Base-by-base conservation (phyloP, 202 grass and related monocot genomes). In the Carex sylvatica region DNA sequence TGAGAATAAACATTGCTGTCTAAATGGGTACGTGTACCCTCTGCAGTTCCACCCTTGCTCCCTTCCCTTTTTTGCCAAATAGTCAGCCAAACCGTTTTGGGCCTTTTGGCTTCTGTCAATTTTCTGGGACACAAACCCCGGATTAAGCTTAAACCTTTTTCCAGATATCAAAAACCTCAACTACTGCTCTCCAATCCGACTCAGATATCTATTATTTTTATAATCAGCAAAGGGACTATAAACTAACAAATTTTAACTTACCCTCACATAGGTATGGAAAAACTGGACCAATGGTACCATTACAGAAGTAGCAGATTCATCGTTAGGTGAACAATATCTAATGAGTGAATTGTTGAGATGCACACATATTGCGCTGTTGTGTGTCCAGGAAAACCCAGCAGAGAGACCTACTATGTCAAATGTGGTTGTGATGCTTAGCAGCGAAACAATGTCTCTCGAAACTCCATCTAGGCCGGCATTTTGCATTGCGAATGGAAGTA, bases 391-490 rank as follows among this genome's bases (percentile, higher is more conserved):
- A 20, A 79, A 94, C 28, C 85, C 89, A 0, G 54, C 35, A 0
- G n/a, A 56, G 0, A 81, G 92, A 78, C 92, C 89, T 4, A 61
- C 76, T 4, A 94, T 92, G 92, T 88, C 83, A 8, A 56, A 84
- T 1, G 87, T 94, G 3, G 61, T 86, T 9, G 71, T 90, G 51
- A 94, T 94, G 92, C 89, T 94, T 8, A 80, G 87, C 20, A 90
- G 52, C 2, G 62, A 88, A 62, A 89, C 85, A 0, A 52, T 38
- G 8, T 46, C 42, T 46, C 42, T 46, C 0, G 42, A 46, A 9
- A 46, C 1, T 46, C 42, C 42, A 9, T 46, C 70, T 12, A 74
- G n/a, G 12, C 84, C 84, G 2, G 87, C 87, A 8, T 89, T 86
- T 53, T 86, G 51, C n/a, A 31, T 24, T 16, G 33, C 35, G 51